Conservation (phyloP, 768 basidiomycete genomes). For the Termitomyces sp. region DNA sequence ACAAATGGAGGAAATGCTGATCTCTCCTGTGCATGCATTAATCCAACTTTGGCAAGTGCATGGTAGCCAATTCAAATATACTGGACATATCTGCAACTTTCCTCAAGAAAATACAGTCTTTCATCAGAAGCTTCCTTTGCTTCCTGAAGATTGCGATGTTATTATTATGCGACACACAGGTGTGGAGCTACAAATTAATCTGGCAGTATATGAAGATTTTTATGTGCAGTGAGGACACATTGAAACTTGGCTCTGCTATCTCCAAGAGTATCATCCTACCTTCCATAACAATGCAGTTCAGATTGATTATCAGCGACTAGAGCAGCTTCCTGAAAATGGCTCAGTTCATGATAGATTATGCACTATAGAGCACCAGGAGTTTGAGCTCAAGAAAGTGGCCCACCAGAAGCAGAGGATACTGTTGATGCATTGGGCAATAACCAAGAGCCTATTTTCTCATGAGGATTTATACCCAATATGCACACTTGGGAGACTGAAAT, state of each 20-base stretch:
- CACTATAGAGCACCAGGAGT: slow-evolving; percentile 3
- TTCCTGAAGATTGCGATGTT: slow-evolving; percentile 6
- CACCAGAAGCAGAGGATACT: slow-evolving; percentile 3
- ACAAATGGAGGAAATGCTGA: background rate
- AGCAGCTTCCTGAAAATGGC: slow-evolving; percentile 10
- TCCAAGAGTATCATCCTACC: background rate
- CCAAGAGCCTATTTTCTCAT: background rate
- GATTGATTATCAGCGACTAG: slow-evolving; percentile 3
- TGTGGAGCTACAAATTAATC: background rate
- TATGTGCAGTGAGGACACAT: background rate
- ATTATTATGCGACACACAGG: slow-evolving; percentile 2
- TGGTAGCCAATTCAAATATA: background rate
- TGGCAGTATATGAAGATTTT: slow-evolving; percentile 7
- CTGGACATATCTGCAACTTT: slow-evolving; percentile 2
- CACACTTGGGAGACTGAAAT: background rate
- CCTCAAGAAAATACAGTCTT: background rate
- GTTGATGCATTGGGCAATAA: background rate
- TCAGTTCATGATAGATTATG: slow-evolving; percentile 6
- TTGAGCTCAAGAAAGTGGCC: slow-evolving; percentile 2
- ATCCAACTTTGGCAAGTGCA: too few relatives aligned
- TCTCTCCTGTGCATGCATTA: background rate
- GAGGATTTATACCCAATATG: background rate
- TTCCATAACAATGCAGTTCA: background rate
- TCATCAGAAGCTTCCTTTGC: background rate
- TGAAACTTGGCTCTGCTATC: slow-evolving; percentile 4